phyloP scores from a whole-genome alignment of 2,329 filamentous ascomycete species.

The Emmonsia crescens region DNA sequence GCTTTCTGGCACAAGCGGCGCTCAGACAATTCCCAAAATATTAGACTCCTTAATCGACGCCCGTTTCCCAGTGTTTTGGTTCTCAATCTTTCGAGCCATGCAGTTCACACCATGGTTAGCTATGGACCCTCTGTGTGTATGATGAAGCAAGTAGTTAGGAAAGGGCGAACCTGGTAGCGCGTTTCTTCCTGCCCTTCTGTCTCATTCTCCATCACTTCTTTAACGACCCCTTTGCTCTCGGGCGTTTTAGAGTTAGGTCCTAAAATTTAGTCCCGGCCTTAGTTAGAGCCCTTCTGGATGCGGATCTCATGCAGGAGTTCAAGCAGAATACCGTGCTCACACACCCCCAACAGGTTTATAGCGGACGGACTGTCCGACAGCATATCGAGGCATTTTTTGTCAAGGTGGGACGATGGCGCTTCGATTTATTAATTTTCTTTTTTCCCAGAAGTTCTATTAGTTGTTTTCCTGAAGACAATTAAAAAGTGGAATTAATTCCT shows the following conservation, averaged over 20 bases:
- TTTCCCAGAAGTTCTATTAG: too few relatives aligned
- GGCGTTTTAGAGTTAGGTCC: not conserved
- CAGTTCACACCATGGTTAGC: not conserved
- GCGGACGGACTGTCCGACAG: not conserved
- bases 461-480: too few relatives aligned
- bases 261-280: not conserved
- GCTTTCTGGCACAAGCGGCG: not conserved
- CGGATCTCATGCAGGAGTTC: too few relatives aligned
- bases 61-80: too few relatives aligned
- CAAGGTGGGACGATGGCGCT: not conserved
- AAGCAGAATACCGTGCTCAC: not conserved
- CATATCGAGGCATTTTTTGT: not conserved
- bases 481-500: too few relatives aligned
- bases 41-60: too few relatives aligned
- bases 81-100: not conserved
- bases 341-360: not conserved
- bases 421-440: not conserved
- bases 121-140: not conserved
- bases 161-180: not conserved
- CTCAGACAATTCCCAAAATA: not conserved
- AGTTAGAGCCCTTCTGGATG: not conserved
- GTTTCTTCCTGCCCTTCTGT: not conserved
- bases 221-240: not conserved
- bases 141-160: not conserved
- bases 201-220: too few relatives aligned